Percentiles rank a stretch among this genome's conserved stretches.
These are phyloP conservation scores for Scolecobasidium constrictum DNA, from an alignment of 2,329 filamentous ascomycete genomes.

Conservation along the genomic window DNA sequence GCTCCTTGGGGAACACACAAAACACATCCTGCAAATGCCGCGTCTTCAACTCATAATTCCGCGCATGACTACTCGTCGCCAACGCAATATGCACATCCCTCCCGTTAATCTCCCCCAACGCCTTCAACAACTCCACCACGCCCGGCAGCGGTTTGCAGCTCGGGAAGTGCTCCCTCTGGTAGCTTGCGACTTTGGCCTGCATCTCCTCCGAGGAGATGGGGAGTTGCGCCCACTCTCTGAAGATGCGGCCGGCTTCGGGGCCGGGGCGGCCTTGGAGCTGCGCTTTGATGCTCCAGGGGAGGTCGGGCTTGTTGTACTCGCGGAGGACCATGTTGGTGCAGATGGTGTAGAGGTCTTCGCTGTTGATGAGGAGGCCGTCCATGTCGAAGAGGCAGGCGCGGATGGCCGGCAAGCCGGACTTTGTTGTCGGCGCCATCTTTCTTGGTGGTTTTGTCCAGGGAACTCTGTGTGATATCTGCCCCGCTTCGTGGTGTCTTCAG, in stretches of 20 bases:
- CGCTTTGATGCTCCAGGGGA: conserved; percentile 95
- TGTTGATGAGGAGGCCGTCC: conserved; percentile 92
- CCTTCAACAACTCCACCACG: conserved; percentile 54
- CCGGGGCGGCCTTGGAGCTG: conserved; percentile 62
- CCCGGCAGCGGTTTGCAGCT: conserved; percentile 68
- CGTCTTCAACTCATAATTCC: conserved; percentile 72
- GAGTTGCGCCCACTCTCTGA: conserved; percentile 75
- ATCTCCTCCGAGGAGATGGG: conserved; percentile 66
- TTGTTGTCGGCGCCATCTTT: not conserved
- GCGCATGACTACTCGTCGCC: conserved; percentile 64
- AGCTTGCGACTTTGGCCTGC: conserved; percentile 42
- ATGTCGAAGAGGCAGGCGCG: conserved; percentile 96
- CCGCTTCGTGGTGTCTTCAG: too few species aligned
- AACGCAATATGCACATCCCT: conserved; percentile 64
- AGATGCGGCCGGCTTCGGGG: conserved; percentile 48
- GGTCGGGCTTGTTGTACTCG: conserved; percentile 57
- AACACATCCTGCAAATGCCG: conserved; percentile 41
- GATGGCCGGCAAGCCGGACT: conserved; percentile 50
- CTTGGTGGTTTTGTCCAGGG: too few species aligned
- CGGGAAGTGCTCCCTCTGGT: conserved; percentile 66
- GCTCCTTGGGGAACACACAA: conserved; percentile 50
- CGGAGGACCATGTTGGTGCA: conserved; percentile 74
- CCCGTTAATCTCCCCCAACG: conserved; percentile 39
- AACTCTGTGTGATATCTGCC: too few species aligned
- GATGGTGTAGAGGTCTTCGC: conserved; percentile 78